phyloP scores from a whole-genome alignment of 2,329 filamentous ascomycete species.

The Hymenoscyphus fructigenus region DNA sequence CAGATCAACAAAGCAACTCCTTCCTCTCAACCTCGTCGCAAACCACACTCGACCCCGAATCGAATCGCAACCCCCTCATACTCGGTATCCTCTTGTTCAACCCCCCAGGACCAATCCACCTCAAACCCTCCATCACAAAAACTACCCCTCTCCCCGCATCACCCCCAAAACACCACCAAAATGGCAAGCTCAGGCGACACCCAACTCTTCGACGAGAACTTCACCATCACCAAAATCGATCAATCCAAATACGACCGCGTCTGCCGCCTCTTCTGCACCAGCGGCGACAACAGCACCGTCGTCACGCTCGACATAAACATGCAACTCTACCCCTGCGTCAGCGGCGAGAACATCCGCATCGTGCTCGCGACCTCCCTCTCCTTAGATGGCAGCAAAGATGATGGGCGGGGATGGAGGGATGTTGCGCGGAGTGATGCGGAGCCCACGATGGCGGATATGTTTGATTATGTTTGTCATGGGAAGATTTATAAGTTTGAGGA shows the following conservation, averaged over 20 bases:
- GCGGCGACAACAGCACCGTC: slow-evolving; percentile 69
- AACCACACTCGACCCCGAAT: not conserved
- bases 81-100: not conserved
- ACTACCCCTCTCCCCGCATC: not conserved
- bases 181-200: slow-evolving; percentile 70
- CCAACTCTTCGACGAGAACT: slow-evolving; percentile 90
- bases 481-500: slow-evolving; percentile 90
- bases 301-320: slow-evolving; percentile 92
- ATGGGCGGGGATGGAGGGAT: slow-evolving; percentile 80
- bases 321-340: slow-evolving; percentile 78
- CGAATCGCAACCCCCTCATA: too few species aligned
- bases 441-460: slow-evolving; percentile 71
- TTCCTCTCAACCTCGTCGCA: slow-evolving; percentile 7
- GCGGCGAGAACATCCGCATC: slow-evolving; percentile 76
- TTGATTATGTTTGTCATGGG: slow-evolving; percentile 84
- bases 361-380: slow-evolving; percentile 82
- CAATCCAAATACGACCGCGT: slow-evolving; percentile 93
- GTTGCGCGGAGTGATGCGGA: slow-evolving; percentile 55
- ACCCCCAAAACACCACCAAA: not conserved
- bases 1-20: not conserved
- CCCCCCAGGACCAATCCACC: not conserved
- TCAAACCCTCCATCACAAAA: not conserved
- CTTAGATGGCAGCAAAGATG: slow-evolving; percentile 80
- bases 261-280: slow-evolving; percentile 77
- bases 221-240: slow-evolving; percentile 78